A percentile compares a stretch with the other conserved stretches of the same genome.
Evolutionary conservation across 495 filamentous ascomycete species (phyloP).

Genomic region (Neurospora sp.): DNA sequence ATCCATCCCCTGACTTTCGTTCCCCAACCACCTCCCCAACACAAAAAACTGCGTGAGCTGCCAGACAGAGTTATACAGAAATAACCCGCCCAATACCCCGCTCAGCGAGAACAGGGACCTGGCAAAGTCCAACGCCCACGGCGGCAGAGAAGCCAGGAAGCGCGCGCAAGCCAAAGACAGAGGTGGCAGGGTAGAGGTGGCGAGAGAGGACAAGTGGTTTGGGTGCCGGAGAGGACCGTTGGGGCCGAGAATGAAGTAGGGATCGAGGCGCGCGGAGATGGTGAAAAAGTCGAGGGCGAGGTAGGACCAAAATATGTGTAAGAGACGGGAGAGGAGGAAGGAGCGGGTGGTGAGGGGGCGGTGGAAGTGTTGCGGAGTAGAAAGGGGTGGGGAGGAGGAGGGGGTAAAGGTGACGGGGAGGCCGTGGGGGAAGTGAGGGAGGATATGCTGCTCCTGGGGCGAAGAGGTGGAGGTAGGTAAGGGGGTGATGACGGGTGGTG

Average conservation of each 20-base stretch:
- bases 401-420: conserved; percentile 3
- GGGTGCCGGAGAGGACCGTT: conserved; percentile 4
- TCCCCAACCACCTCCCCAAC: conserved; percentile 36
- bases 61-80: conserved; percentile 38
- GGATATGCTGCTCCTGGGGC: not conserved
- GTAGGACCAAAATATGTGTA: conserved; percentile 43
- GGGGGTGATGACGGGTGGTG: conserved; percentile 33
- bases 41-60: conserved; percentile 41
- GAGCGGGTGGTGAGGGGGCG: conserved; percentile 28
- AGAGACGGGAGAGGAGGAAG: conserved; percentile 40
- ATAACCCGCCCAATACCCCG: not conserved
- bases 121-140: not conserved
- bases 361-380: conserved; percentile 20
- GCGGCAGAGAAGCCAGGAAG: not conserved
- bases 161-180: conserved; percentile 32
- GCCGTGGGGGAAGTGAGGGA: not conserved
- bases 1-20: not conserved
- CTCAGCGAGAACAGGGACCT: too few species aligned
- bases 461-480: conserved; percentile 6
- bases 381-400: too few species aligned
- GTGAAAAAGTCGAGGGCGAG: conserved; percentile 58
- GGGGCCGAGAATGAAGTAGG: conserved; percentile 57
- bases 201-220: conserved; percentile 17
- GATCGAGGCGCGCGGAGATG: conserved; percentile 56
- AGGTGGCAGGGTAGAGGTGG: conserved; percentile 8